Evolutionary conservation across 1,139 yeast species (phyloP).

Genomic region (Trichomonascaceae sp.): DNA sequence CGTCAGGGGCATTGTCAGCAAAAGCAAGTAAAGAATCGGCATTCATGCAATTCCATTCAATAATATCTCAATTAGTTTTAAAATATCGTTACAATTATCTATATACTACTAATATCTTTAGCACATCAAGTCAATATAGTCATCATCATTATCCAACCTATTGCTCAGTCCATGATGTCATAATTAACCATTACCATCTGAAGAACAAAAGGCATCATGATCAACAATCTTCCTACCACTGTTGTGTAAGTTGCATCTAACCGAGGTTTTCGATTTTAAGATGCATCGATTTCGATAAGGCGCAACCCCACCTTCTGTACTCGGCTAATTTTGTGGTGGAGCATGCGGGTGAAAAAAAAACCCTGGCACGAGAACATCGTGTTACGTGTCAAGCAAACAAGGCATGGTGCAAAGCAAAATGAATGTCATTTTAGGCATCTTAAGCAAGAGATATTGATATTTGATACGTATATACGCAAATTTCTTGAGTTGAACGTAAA

Average conservation of each 20-base stretch:
- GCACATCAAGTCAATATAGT: no score
- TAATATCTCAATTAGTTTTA: no score
- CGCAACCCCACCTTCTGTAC: not conserved
- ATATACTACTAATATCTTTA: not conserved
- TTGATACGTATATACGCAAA: not conserved
- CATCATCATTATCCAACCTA: no score
- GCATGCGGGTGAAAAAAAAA: not conserved
- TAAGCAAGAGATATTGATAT: not conserved
- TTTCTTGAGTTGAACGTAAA: not conserved
- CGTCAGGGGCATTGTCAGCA: not conserved
- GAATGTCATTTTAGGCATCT: no score
- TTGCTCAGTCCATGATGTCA: not conserved
- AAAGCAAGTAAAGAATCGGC: not conserved
- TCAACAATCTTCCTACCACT: not conserved
- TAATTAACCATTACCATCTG: not conserved
- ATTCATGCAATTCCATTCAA: no score
- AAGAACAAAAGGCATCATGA: not conserved
- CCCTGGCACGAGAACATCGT: not conserved
- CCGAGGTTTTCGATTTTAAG: not conserved
- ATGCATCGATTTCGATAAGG: not conserved
- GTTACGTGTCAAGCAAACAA: not conserved
- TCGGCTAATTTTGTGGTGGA: not conserved
- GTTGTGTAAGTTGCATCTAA: not conserved
- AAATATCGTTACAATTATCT: not conserved
- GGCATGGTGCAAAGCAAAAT: no score